These are phyloP conservation scores for Triticum timopheevii DNA, from an alignment of 176 grass and related monocot species.

Conservation along the genomic window DNA sequence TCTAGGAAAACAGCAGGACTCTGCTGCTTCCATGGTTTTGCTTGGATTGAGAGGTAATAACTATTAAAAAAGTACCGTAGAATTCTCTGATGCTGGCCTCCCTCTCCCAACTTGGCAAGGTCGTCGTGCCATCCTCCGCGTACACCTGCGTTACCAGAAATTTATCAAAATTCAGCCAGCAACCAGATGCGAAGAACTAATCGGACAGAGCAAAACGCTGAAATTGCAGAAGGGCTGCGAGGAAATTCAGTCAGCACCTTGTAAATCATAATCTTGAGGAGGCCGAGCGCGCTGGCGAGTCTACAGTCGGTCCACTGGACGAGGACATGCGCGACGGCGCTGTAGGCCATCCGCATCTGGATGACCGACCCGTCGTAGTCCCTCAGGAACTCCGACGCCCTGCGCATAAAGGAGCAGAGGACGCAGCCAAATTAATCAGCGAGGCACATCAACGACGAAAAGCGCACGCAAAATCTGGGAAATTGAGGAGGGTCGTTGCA, in stretches of 20 bases:
- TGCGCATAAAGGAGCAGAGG: neutral
- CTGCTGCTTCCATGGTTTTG: neutral
- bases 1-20: too few relatives aligned
- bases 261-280: conserved; percentile 57
- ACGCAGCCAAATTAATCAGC: neutral
- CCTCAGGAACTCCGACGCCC: conserved; percentile 46
- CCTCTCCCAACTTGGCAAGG: conserved; percentile 48
- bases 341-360: conserved; percentile 72
- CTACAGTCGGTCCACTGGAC: conserved; percentile 61
- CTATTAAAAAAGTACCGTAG: conserved; percentile 35
- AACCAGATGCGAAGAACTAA: neutral
- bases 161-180: neutral
- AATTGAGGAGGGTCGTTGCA: neutral
- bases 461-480: neutral
- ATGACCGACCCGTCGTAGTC: conserved; percentile 57
- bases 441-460: neutral
- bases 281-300: conserved; percentile 54
- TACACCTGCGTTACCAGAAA: conserved; percentile 39
- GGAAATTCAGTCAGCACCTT: conserved; percentile 25
- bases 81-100: conserved; percentile 60
- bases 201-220: neutral
- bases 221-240: neutral
- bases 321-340: conserved; percentile 55
- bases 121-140: conserved; percentile 24
- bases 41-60: neutral